These are phyloP conservation scores for Phytophthora quininea DNA, from an alignment of 352 stramenopile genomes.

Conservation along the genomic window DNA sequence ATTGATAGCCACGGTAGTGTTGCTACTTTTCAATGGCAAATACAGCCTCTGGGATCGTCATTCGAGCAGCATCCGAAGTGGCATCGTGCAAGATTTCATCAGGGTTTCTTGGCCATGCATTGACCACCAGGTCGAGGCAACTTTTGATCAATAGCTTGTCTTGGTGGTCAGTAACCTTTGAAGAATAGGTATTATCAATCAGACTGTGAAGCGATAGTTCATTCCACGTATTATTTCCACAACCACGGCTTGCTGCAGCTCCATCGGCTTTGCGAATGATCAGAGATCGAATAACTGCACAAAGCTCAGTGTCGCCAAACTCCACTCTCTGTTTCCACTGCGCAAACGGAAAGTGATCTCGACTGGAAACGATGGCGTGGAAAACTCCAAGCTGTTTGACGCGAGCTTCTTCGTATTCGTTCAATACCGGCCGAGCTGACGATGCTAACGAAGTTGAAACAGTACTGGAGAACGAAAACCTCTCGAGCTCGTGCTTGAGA, in stretches of 20 bases:
- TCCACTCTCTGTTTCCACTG: conserved; percentile 25
- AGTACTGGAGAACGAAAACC: conserved; percentile 12
- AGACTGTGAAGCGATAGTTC: conserved; percentile 18
- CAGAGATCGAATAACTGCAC: conserved; percentile 13
- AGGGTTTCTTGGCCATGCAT: conserved; percentile 12
- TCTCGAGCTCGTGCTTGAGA: conserved; percentile 24
- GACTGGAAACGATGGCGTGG: conserved; percentile 26
- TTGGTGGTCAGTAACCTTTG: conserved; percentile 19
- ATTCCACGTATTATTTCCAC: conserved; percentile 7
- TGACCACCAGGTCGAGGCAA: conserved; percentile 33
- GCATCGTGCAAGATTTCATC: conserved; percentile 3
- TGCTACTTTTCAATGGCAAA: conserved; percentile 22
- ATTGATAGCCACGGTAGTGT: conserved; percentile 26
- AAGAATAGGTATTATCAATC: conserved; percentile 39
- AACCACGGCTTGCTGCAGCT: background rate
- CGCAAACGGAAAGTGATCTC: conserved; percentile 31
- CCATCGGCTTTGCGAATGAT: conserved; percentile 12
- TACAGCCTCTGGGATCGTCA: conserved; percentile 31
- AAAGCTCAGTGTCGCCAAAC: conserved; percentile 33
- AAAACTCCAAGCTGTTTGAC: conserved; percentile 33
- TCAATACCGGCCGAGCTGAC: background rate
- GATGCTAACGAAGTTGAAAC: background rate
- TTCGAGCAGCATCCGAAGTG: conserved; percentile 3
- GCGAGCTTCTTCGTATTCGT: conserved; percentile 8
- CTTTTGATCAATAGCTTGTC: conserved; percentile 35